Base-by-base conservation (phyloP, 1,284 basidiomycete genomes). In the Bothia castanella region DNA sequence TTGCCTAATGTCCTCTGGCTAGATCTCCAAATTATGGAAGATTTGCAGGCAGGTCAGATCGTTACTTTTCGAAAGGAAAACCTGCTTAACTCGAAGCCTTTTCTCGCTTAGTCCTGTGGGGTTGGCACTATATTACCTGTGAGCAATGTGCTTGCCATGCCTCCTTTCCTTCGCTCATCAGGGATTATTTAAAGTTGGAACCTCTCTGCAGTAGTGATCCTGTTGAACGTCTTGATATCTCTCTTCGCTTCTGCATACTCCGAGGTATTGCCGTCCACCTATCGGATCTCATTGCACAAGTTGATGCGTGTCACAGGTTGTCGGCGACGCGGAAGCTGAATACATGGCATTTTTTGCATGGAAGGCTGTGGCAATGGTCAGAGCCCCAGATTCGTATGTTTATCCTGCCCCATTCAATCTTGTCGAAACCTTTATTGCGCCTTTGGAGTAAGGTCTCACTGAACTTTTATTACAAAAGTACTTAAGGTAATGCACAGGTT, bases 151-250 rank as follows among this genome's bases (percentile, higher is more conserved):
- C 29, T 12, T 23, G 42, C 29, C 16, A 38, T 17, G 19, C 21
- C 23, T 30, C 58, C 20, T 48, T 31, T 47, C 23, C 34, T 27
- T 29, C 16, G 14, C 50, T 57, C 21, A 63, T 13, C 27, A 42
- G 25, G 19, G 34, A 20, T 45, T 45, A 19, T 46, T 46, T 53
- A 42, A 55, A 87, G 85, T 51, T 95, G 93, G 92, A 93, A 89
- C 69, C 80, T 92, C 41, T 77, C 86, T 37, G 88, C 91, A 1
- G 85, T 84, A n/a, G 79, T 97, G 51, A 84, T 97, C 56, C 78
- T 97, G 47, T 79, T 97, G 68, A 97, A 97, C 69, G 86, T 99
- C 63, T 79, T 99, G 60, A 93, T 99, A 59, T 97, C 96, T 12
- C 72, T 98, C 61, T 98, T 95, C 66, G 85, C 92, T 12, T 91